These are phyloP conservation scores for Didymella sp. DNA, from an alignment of 2,329 filamentous ascomycete genomes.

Conservation along the genomic window DNA sequence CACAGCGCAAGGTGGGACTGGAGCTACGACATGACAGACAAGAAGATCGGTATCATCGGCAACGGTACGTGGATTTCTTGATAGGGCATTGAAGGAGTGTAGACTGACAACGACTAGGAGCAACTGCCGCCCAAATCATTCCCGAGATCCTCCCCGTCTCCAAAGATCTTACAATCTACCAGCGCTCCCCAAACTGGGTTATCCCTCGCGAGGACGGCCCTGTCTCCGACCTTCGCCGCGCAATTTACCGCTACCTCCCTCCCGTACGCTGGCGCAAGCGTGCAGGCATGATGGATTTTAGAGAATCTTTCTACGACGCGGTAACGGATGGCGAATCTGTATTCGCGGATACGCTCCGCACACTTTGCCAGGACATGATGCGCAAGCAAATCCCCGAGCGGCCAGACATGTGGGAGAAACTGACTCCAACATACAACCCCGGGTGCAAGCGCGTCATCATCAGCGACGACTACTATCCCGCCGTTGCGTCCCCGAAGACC, in stretches of 20 bases:
- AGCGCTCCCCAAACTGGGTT: slow-evolving; percentile 67
- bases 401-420: slow-evolving; percentile 59
- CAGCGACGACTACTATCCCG: slow-evolving; percentile 63
- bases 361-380: slow-evolving; percentile 50
- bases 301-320: slow-evolving; percentile 57
- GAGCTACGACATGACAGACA: slow-evolving; percentile 61
- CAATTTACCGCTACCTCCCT: slow-evolving; percentile 59
- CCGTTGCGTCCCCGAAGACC: slow-evolving; percentile 57
- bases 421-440: slow-evolving; percentile 61
- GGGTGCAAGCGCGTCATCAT: slow-evolving; percentile 65
- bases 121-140: slow-evolving; percentile 65
- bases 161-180: slow-evolving; percentile 61
- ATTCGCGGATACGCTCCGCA: slow-evolving; percentile 53
- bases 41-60: slow-evolving; percentile 65
- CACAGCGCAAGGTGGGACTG: slow-evolving; percentile 68
- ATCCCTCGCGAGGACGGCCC: slow-evolving; percentile 60
- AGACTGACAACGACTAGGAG: slow-evolving; percentile 47
- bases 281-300: slow-evolving; percentile 61
- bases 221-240: slow-evolving; percentile 53
- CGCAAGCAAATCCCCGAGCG: slow-evolving; percentile 56
- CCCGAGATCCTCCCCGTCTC: slow-evolving; percentile 62
- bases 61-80: slow-evolving; percentile 54
- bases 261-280: slow-evolving; percentile 59
- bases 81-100: neutral
- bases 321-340: slow-evolving; percentile 53